A percentile compares a stretch with the other conserved stretches of the same genome.
Evolutionary conservation across 331 rosid species (phyloP).

Genomic region (Acacia pycnantha): DNA sequence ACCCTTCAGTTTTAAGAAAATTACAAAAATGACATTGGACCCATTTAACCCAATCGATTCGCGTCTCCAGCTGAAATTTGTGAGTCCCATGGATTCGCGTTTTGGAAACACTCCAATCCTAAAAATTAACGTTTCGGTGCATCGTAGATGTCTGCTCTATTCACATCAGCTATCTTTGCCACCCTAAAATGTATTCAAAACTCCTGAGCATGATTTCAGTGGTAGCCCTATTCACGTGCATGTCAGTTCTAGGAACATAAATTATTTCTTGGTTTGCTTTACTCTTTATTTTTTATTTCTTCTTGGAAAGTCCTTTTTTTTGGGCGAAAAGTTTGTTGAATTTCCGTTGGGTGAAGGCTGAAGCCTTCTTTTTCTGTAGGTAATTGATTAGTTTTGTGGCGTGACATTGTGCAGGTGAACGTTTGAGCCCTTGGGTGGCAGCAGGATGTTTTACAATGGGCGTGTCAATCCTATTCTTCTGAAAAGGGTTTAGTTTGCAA

Average conservation of each 20-base stretch:
- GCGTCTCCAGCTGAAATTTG: no score
- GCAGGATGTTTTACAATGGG: conserved; percentile 62
- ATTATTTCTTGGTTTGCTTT: not conserved
- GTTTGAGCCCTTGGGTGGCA: conserved; percentile 73
- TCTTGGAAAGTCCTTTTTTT: not conserved
- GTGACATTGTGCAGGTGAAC: conserved; percentile 49
- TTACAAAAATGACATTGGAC: no score
- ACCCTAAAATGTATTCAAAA: not conserved
- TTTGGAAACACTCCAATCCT: no score
- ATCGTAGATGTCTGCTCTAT: not conserved
- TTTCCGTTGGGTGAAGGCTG: not conserved
- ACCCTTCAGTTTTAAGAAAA: no score
- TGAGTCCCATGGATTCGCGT: no score
- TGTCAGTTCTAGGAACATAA: not conserved
- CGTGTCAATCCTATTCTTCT: conserved; percentile 56
- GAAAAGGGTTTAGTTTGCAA: conserved; percentile 17
- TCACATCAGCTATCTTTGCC: not conserved
- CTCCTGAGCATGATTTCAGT: not conserved
- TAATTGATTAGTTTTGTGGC: conserved; percentile 16
- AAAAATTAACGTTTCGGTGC: no score
- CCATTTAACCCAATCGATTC: no score
- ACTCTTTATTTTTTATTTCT: not conserved
- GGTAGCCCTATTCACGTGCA: not conserved
- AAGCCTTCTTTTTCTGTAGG: not conserved
- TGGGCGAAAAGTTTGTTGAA: not conserved